A percentile compares a stretch with the other conserved stretches of the same genome.
Evolutionary conservation across 192 early-diverging fungal genomes (phyloP).

Genomic region (Oehlia diaphana): DNA sequence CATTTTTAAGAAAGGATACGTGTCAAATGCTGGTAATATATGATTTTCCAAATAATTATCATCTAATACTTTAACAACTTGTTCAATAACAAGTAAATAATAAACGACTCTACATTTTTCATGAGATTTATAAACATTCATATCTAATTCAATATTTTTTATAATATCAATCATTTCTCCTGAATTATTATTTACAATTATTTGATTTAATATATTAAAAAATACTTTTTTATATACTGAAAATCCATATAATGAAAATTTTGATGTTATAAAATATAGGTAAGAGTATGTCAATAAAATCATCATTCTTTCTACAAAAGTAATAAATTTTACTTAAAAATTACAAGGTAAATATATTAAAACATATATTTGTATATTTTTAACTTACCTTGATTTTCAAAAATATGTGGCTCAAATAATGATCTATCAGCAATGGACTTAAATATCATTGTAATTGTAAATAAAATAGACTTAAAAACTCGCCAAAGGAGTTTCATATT

Average conservation of each 20-base stretch:
- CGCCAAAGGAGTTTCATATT: slow-evolving; percentile 38
- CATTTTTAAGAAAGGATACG: slow-evolving; percentile 12
- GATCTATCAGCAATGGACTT: slow-evolving; percentile 40
- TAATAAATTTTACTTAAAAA: not conserved
- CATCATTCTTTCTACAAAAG: slow-evolving; percentile 27
- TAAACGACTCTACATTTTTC: slow-evolving; percentile 45
- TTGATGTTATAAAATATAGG: slow-evolving; percentile 49
- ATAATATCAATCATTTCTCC: too few species aligned
- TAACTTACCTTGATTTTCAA: not conserved
- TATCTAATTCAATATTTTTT: not conserved
- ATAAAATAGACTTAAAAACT: slow-evolving; percentile 50
- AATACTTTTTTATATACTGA: slow-evolving; percentile 53
- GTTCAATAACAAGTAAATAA: slow-evolving; percentile 51
- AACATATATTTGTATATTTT: not conserved
- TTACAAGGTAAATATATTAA: too few species aligned
- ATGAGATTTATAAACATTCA: slow-evolving; percentile 29
- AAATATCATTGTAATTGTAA: slow-evolving; percentile 53
- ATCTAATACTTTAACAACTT: slow-evolving; percentile 44
- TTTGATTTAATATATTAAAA: slow-evolving; percentile 41
- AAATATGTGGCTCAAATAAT: slow-evolving; percentile 29
- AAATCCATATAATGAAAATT: slow-evolving; percentile 43
- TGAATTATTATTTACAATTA: too few species aligned
- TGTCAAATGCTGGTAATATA: slow-evolving; percentile 49
- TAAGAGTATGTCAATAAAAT: slow-evolving; percentile 50
- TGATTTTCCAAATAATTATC: slow-evolving; percentile 46